A percentile compares a stretch with the other conserved stretches of the same genome.
phyloP scores from a whole-genome alignment of 305 asterid genomes.

The Fraxinus ornus region DNA sequence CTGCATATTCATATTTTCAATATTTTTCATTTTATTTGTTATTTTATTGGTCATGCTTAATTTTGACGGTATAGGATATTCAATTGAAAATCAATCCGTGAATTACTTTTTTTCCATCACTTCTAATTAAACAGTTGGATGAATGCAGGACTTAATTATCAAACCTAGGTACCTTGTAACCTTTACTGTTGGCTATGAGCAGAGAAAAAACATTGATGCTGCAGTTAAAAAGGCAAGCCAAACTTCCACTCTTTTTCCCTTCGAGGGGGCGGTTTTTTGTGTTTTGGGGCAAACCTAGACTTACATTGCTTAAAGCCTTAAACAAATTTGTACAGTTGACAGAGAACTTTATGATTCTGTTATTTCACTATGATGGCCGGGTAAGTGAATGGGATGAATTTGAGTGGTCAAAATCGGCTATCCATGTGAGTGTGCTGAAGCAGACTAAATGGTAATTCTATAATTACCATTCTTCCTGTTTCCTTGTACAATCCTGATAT shows the following conservation, averaged over 20 bases:
- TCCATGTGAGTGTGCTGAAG: slow-evolving; percentile 69
- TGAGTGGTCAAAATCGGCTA: slow-evolving; percentile 86
- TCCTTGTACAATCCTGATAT: neutral
- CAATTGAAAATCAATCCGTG: neutral
- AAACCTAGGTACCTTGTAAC: slow-evolving; percentile 87
- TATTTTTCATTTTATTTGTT: neutral
- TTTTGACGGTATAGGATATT: neutral
- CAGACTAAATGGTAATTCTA: slow-evolving; percentile 78
- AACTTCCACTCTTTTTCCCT: neutral
- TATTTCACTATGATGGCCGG: slow-evolving; percentile 90
- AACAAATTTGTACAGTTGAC: slow-evolving; percentile 63
- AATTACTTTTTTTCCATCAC: neutral
- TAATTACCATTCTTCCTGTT: neutral
- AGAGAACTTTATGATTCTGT: slow-evolving; percentile 71
- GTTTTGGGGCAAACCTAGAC: neutral
- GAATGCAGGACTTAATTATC: slow-evolving; percentile 62
- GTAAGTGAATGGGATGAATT: slow-evolving; percentile 91
- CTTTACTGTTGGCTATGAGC: slow-evolving; percentile 76
- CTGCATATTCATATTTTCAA: neutral
- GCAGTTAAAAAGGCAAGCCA: slow-evolving; percentile 75
- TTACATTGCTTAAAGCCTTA: slow-evolving; percentile 14
- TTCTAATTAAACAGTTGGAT: slow-evolving; percentile 10
- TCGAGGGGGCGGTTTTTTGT: neutral
- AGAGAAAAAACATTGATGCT: slow-evolving; percentile 77
- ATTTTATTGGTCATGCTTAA: neutral